Percentiles rank a stretch among this genome's conserved stretches.
phyloP scores from a whole-genome alignment of 73 alveolate species.

The Symbiodinium natans region DNA sequence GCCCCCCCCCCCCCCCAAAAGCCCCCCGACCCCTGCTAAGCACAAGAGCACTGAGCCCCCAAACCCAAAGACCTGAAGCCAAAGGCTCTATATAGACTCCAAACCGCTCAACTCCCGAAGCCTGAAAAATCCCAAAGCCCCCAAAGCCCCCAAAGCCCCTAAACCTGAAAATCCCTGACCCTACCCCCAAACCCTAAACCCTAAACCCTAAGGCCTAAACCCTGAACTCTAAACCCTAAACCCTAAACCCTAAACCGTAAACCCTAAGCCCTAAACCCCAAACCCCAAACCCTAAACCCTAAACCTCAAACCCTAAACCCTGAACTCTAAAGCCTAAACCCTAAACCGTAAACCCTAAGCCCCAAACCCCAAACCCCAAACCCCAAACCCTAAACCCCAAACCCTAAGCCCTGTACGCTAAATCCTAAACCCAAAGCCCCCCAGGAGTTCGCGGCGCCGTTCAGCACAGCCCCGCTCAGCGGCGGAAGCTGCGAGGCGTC shows the following conservation, averaged over 20 bases:
- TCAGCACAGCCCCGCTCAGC: not conserved
- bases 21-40: no score
- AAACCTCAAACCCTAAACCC: no score
- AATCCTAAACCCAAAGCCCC: not conserved
- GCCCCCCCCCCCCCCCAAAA: no score
- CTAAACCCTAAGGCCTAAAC: not conserved
- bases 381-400: not conserved
- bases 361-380: not conserved
- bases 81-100: no score
- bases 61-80: no score
- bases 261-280: not conserved
- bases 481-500: not conserved
- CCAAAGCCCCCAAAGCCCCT: no score
- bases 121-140: no score
- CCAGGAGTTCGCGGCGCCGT: not conserved
- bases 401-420: not conserved
- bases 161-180: no score
- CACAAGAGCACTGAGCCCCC: no score
- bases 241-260: not conserved
- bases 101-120: no score
- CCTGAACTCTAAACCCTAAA: not conserved
- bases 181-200: not conserved
- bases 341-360: not conserved
- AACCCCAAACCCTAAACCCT: not conserved
- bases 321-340: not conserved